Base-by-base conservation (phyloP, 2,329 filamentous ascomycete species). In the Phialemoniopsis sp. region DNA sequence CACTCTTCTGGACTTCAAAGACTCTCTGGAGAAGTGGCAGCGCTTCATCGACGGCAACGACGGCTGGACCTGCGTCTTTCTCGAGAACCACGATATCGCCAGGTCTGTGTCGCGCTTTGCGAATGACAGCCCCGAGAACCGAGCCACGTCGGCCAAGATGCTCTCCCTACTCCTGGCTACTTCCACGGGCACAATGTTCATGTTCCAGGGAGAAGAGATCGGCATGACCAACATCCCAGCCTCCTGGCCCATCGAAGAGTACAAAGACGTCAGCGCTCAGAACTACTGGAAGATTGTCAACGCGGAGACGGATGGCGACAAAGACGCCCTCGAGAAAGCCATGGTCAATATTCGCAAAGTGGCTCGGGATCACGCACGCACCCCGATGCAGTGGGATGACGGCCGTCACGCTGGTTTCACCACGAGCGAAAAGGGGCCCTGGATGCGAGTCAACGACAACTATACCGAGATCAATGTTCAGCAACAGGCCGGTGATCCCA, bases 381-480 rank as follows among this genome's bases (percentile, higher is more conserved):
- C 78, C 4, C 83, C 83, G 1, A 78, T 88, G 64, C 80, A 83
- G 46, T n/a, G n/a, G n/a, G n/a, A n/a, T n/a, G n/a, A n/a, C n/a
- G n/a, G n/a, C n/a, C n/a, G n/a, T n/a, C n/a, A n/a, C n/a, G n/a
- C n/a, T n/a, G n/a, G n/a, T n/a, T n/a, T n/a, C n/a, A n/a, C n/a
- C n/a, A n/a, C n/a, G n/a, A 46, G 62, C 1, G 64, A 60, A 1
- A 67, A 64, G 37, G 53, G 46, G 8, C 49, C 53, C 26, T 85
- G 81, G 81, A 85, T 84, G 75, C 66, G 73, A 8, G 68, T 77
- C 5, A 78, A 83, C 55, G 74, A 81, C 34, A 63, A 73, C 41
- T 80, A 76, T 47, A 48, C 51, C 3, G 59, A 64, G 36, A 64
- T 78, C 55, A 85, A 85, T 44, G 78, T 76, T 10, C 68, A 65